Evolutionary conservation across 2,329 filamentous ascomycete genomes (phyloP).

Genomic region (Aspergillus transmontanensis): DNA sequence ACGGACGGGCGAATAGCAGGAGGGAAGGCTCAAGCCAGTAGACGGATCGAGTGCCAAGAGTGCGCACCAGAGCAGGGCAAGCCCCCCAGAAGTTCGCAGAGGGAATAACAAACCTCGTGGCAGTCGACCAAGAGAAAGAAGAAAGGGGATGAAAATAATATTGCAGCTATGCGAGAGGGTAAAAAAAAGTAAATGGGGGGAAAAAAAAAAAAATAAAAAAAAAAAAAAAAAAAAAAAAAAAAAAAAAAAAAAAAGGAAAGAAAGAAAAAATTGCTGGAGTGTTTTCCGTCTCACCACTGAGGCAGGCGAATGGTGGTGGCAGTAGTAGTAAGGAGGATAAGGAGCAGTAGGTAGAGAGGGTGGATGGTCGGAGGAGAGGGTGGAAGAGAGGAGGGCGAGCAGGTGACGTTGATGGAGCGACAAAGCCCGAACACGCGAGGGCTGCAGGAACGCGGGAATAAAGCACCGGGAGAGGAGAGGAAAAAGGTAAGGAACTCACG

Average conservation of each 20-base stretch:
- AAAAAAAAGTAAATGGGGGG: slow-evolving; percentile 15
- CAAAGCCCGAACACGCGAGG: slow-evolving; percentile 34
- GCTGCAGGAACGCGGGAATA: slow-evolving; percentile 33
- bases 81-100: slow-evolving; percentile 18
- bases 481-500: slow-evolving; percentile 22
- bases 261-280: slow-evolving; percentile 16
- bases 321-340: slow-evolving; percentile 19
- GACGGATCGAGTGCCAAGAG: slow-evolving; percentile 33
- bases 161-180: slow-evolving; percentile 6
- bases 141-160: slow-evolving; percentile 13
- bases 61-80: slow-evolving; percentile 22
- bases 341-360: slow-evolving; percentile 11
- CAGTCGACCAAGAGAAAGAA: slow-evolving; percentile 11
- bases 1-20: slow-evolving; percentile 28
- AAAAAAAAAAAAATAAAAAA: slow-evolving; percentile 13
- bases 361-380: slow-evolving; percentile 15
- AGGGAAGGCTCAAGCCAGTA: slow-evolving; percentile 28
- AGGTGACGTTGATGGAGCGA: slow-evolving; percentile 38
- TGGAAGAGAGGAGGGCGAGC: slow-evolving; percentile 25
- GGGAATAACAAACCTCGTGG: slow-evolving; percentile 12
- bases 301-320: slow-evolving; percentile 20
- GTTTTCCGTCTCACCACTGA: slow-evolving; percentile 19
- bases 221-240: neutral
- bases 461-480: slow-evolving; percentile 24
- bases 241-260: slow-evolving; percentile 16